These are phyloP conservation scores for Fusarium longipes DNA, from an alignment of 2,329 filamentous ascomycete species.

Conservation along the genomic window DNA sequence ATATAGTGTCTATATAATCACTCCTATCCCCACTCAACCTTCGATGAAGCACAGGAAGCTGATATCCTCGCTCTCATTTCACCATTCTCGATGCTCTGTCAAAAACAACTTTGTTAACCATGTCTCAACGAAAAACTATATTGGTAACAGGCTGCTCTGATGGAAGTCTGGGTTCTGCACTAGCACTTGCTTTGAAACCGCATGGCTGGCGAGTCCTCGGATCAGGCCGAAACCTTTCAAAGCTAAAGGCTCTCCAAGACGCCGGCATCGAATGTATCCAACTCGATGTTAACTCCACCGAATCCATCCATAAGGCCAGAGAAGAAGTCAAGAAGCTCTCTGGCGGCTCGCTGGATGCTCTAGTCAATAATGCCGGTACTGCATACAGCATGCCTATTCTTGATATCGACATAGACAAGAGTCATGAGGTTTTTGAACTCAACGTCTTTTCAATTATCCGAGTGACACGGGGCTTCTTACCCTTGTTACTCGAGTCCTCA, in stretches of 20 bases:
- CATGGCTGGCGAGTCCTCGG: constrained; percentile 48
- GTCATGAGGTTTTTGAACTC: constrained; percentile 40
- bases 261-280: constrained; percentile 37
- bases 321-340: constrained; percentile 31
- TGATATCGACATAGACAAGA: constrained; percentile 35
- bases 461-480: constrained; percentile 40
- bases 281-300: constrained; percentile 42
- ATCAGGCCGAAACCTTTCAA: constrained; percentile 46
- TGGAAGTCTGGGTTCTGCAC: constrained; percentile 47
- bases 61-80: not conserved
- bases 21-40: too few species aligned
- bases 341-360: constrained; percentile 44
- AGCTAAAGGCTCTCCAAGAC: constrained; percentile 29
- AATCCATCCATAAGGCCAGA: constrained; percentile 38
- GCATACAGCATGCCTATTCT: constrained; percentile 43
- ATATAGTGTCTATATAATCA: not conserved
- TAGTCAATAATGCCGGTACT: constrained; percentile 49
- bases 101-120: not conserved
- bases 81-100: rapidly evolving
- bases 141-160: constrained; percentile 53
- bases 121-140: constrained; percentile 38
- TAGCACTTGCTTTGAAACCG: constrained; percentile 48
- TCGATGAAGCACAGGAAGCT: too few species aligned
- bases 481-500: constrained; percentile 34
- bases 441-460: constrained; percentile 45